phyloP scores from a whole-genome alignment of 2,329 filamentous ascomycete species.

The Fusarium secorum region DNA sequence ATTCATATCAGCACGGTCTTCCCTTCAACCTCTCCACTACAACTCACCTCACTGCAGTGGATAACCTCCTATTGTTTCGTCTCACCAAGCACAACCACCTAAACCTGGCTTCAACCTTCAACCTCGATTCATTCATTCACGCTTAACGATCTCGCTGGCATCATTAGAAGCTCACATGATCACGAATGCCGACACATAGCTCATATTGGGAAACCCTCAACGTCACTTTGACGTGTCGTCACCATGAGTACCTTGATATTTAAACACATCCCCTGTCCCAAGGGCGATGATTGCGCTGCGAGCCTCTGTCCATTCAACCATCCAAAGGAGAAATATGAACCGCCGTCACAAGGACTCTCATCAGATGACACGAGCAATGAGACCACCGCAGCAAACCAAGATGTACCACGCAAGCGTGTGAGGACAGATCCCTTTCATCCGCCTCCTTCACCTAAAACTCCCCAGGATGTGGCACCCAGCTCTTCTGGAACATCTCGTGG shows the following conservation, averaged over 20 bases:
- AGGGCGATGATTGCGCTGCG: conserved; percentile 56
- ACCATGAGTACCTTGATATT: conserved; percentile 48
- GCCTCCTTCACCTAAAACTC: conserved; percentile 5
- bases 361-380: conserved; percentile 7
- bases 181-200: too few relatives aligned
- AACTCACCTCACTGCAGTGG: conserved; percentile 5
- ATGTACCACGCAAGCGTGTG: conserved; percentile 44
- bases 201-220: neutral
- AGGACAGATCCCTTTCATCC: conserved; percentile 36
- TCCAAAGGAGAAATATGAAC: conserved; percentile 43
- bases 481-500: conserved; percentile 6
- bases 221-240: neutral
- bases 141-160: neutral
- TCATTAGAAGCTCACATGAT: neutral
- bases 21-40: neutral
- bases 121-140: neutral
- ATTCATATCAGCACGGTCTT: conserved; percentile 1
- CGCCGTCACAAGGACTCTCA: neutral
- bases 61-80: conserved; percentile 8
- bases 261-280: conserved; percentile 61
- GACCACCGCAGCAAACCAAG: conserved; percentile 33
- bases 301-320: conserved; percentile 62
- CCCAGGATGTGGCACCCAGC: conserved; percentile 4
- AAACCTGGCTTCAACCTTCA: conserved; percentile 9
- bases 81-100: conserved; percentile 4